Percentiles rank a stretch among this genome's conserved stretches.
Evolutionary conservation across 306 rosid species (phyloP).

Genomic region (Calophaca sinica): DNA sequence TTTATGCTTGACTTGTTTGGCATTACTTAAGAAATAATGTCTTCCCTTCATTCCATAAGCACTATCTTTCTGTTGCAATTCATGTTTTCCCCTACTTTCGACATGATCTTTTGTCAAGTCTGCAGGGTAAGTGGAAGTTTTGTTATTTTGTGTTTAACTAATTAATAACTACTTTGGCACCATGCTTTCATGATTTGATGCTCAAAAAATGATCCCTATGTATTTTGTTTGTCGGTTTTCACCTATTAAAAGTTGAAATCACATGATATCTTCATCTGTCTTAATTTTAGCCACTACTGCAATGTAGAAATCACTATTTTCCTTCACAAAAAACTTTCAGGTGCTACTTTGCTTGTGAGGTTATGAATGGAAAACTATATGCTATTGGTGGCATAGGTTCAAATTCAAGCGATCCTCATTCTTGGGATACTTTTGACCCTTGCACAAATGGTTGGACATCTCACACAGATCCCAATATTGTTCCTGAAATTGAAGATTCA

Average conservation of each 20-base stretch:
- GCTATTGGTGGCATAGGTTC: slow-evolving; percentile 84
- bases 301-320: slow-evolving; percentile 22
- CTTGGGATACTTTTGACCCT: slow-evolving; percentile 88
- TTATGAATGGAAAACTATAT: slow-evolving; percentile 70
- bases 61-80: slow-evolving; percentile 5
- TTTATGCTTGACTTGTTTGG: slow-evolving; percentile 2
- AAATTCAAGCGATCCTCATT: slow-evolving; percentile 68
- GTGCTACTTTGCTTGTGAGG: slow-evolving; percentile 88
- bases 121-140: neutral
- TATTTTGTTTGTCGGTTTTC: slow-evolving; percentile 1
- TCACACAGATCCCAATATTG: slow-evolving; percentile 61
- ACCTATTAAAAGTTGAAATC: slow-evolving; percentile 14
- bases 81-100: neutral
- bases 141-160: neutral
- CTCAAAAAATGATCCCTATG: neutral
- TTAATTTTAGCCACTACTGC: slow-evolving; percentile 5
- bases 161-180: slow-evolving; percentile 13
- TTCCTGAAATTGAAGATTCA: slow-evolving; percentile 73
- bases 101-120: neutral
- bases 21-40: slow-evolving; percentile 17
- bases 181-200: slow-evolving; percentile 1
- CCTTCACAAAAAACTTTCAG: slow-evolving; percentile 55
- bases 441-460: slow-evolving; percentile 60
- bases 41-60: neutral
- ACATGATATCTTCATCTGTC: slow-evolving; percentile 7